Base-by-base conservation (phyloP, 2,329 filamentous ascomycete species). In the Boeremia lycopersici region DNA sequence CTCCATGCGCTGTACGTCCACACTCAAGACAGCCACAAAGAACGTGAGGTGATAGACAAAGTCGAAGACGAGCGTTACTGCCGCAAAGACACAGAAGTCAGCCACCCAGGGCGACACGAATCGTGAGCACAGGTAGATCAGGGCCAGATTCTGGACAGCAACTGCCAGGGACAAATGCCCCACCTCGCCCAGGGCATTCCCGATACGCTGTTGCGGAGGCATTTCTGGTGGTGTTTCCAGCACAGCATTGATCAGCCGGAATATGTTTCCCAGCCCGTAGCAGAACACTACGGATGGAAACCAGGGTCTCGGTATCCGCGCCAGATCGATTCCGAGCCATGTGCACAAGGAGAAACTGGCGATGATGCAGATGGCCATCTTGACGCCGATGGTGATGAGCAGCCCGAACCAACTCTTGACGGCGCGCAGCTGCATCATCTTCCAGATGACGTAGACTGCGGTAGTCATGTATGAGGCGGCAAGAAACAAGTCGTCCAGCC, bases 311-410 rank as follows among this genome's bases (percentile, higher is more conserved):
- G 90, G 90, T 44, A 93, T 88, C 60, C 85, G 86, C 9, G 88
- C 89, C 13, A 93, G 77, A 65, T 93, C 88, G 65, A 93, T 84
- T 58, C 88, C 87, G 59, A 91, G 82, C 40, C 91, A 81, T 30
- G 89, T 89, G 68, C 90, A 93, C 33, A 93, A 80, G 0, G 89
- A 91, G 67, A 93, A 90, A 72, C 89, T 92, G 4, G 89, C 90
- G 74, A 90, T 81, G 64, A 92, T 86, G 13, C 89, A 90, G 30
- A 90, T 83, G 3, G 83, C 77, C 61, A 90, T 87, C 63, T 93
- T 89, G 0, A 81, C 82, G 55, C 88, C 77, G 39, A 91, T 86
- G 0, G 89, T 89, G 26, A 89, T 74, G 42, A 91, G 86, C 46
- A 93, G 78, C 29, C 90, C 90, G 36, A 89, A 76, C 66, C 86